Evolutionary conservation across 306 rosid genomes (phyloP), one percentile per base, ranked within the genome.

Genomic region (Gastrolobium bilobum): DNA sequence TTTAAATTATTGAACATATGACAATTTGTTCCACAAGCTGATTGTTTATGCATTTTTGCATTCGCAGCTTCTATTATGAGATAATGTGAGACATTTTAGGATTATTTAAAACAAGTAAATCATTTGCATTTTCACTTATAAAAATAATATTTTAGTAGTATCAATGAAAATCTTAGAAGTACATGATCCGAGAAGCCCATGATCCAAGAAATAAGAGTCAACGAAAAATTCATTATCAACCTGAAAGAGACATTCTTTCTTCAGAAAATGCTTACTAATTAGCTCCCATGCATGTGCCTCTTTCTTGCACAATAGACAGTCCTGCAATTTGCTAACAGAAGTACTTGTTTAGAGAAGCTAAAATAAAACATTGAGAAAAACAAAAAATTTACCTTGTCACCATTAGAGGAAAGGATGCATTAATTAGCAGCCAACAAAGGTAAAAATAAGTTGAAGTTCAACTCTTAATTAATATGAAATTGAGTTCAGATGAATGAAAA

Each of bases 161-260:
- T 50, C 50, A 38, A 81, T 71, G 66, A 81, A 76, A 81, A 66
- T 82, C 48, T 68, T 33, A 51, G 57, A 61, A 64, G 81, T 60
- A 5, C 83, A 58, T 51, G 94, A 89, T 91, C 92, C 91, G 51
- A 93, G 94, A 85, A 83, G 88, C 91, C 87, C 98, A 87, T 85
- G 97, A 91, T 91, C 97, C 96, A 79, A 89, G 91, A 88, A 86
- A 87, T 86, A 11, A 53, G 82, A 83, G 89, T 86, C 90, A 83
- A 82, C 73, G 75, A 74, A 53, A 68, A 73, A 46, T 51, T 73
- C 61, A 33, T 53, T 47, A 43, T 48, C 44, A 34, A 68, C 76
- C 63, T 68, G 51, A 68, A 64, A 78, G 92, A 69, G 93, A 89
- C 92, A 90, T 90, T 88, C 94, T 78, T 51, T 71, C 78, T 39